Base-by-base conservation (phyloP, 2,329 filamentous ascomycete genomes). In the Botryosphaeria dothidea region DNA sequence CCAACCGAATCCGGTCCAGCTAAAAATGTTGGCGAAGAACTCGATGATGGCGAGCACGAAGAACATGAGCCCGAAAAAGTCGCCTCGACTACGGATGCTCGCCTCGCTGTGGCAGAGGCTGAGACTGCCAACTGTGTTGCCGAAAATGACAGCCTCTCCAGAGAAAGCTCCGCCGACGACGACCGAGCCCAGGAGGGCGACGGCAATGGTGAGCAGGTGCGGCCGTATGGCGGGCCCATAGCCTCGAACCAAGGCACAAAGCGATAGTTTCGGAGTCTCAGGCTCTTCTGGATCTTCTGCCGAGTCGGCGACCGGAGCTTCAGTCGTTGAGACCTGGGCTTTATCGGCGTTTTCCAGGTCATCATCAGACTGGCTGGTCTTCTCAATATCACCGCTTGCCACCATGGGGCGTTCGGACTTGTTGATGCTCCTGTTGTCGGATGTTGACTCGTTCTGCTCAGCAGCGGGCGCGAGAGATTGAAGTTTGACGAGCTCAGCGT, bases 1-100 rank as follows among this genome's bases (percentile, higher is more conserved):
- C 65, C 81, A 78, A 1, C 86, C 86, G 67, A 88, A 88, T 3
- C 78, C 77, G 1, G 82, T 80, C 81, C 86, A 86, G 68, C 86
- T 89, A 31, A 83, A 79, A 5, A 86, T 76, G 67, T 91, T 90
- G 68, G 85, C 86, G 23, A 86, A 79, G 70, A 89, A 83, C 66
- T 87, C 86, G 21, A 88, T 79, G 36, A 84, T 79, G 1, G 85
- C 86, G 3, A 89, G 78, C 68, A 88, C 82, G 71, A 89, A 88
- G 74, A 87, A 85, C 72, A 89, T 79, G 4, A 86, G 78, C 0
- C 84, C 84, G 43, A 83, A 87, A 68, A 89, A 82, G 41, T 80
- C 74, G 4, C 85, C 86, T 27, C 75, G 72, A 7, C 77, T 80
- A 3, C 80, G 76, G 49, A 88, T 86, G 13, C 77, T 79, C 3